Evolutionary conservation across 2,329 filamentous ascomycete species (phyloP).

Genomic region (Talaromyces sp.): DNA sequence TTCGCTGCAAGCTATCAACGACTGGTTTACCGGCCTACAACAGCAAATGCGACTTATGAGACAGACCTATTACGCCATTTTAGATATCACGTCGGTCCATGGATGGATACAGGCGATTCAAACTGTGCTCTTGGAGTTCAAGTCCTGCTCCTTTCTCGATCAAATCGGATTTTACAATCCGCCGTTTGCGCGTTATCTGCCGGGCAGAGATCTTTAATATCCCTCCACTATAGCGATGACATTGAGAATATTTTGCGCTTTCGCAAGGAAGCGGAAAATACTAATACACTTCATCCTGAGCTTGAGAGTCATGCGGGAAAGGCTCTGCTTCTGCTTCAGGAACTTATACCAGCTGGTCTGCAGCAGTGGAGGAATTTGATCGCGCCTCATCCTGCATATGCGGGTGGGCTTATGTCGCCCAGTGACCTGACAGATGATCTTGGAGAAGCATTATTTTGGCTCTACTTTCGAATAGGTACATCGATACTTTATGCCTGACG

Average conservation of each 20-base stretch:
- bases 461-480: slow-evolving; percentile 26
- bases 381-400: slow-evolving; percentile 3
- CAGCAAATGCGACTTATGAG: slow-evolving; percentile 14
- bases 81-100: slow-evolving; percentile 27
- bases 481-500: background rate
- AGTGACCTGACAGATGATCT: slow-evolving; percentile 12
- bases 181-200: slow-evolving; percentile 26
- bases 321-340: slow-evolving; percentile 21
- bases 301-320: slow-evolving; percentile 15
- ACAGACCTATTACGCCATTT: slow-evolving; percentile 29
- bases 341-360: slow-evolving; percentile 16
- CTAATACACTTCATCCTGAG: slow-evolving; percentile 10
- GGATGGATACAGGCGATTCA: slow-evolving; percentile 29
- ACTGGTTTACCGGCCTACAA: slow-evolving; percentile 2
- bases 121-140: slow-evolving; percentile 25
- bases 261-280: slow-evolving; percentile 22
- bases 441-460: slow-evolving; percentile 22
- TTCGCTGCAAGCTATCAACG: slow-evolving; percentile 5
- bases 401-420: slow-evolving; percentile 8
- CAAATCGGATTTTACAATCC: slow-evolving; percentile 18
- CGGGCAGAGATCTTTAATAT: slow-evolving; percentile 14
- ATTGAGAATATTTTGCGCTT: slow-evolving; percentile 12
- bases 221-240: slow-evolving; percentile 1
- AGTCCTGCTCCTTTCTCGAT: slow-evolving; percentile 23
- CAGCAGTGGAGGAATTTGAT: slow-evolving; percentile 21